phyloP scores from a whole-genome alignment of 1,284 basidiomycete genomes.

The Austroboletus olivaceoglutinosus region DNA sequence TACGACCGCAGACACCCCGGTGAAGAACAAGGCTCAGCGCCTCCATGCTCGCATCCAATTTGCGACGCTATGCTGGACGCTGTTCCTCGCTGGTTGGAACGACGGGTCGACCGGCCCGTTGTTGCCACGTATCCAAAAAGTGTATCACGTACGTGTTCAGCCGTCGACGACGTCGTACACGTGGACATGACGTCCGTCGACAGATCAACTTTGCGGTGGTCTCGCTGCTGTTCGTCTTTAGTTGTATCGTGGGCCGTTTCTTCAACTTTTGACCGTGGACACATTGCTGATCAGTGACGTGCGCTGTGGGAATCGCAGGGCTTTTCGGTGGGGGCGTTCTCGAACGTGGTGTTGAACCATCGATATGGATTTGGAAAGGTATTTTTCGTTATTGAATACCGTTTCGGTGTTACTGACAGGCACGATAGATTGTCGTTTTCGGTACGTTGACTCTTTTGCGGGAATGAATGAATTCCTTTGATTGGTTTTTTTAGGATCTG shows the following conservation, averaged over 20 bases:
- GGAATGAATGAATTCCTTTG: not conserved
- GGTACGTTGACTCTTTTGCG: slow-evolving; percentile 18
- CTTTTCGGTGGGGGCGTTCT: slow-evolving; percentile 32
- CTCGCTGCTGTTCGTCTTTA: slow-evolving; percentile 34
- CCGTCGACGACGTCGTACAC: too few species aligned
- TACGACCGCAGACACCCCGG: not conserved
- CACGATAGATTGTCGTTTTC: slow-evolving; percentile 25
- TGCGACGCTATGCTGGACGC: slow-evolving; percentile 29
- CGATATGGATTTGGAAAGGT: slow-evolving; percentile 36
- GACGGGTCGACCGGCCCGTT: slow-evolving; percentile 35
- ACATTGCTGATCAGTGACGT: not conserved
- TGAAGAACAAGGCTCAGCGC: slow-evolving; percentile 19
- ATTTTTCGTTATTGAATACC: not conserved
- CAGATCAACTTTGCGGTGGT: slow-evolving; percentile 31
- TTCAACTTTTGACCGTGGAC: not conserved
- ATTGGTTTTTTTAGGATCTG: slow-evolving; percentile 28
- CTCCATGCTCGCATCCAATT: slow-evolving; percentile 28
- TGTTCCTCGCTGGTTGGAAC: slow-evolving; percentile 35
- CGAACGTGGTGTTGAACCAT: slow-evolving; percentile 26
- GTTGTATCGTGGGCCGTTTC: slow-evolving; percentile 24
- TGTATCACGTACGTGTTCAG: slow-evolving; percentile 26
- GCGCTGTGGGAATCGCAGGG: slow-evolving; percentile 17
- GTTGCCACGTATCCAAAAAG: slow-evolving; percentile 31
- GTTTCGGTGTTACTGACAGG: slow-evolving; percentile 7
- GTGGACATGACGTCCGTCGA: not conserved